Conservation (phyloP, 148 eudicot species). For the Nyssa sinensis region DNA sequence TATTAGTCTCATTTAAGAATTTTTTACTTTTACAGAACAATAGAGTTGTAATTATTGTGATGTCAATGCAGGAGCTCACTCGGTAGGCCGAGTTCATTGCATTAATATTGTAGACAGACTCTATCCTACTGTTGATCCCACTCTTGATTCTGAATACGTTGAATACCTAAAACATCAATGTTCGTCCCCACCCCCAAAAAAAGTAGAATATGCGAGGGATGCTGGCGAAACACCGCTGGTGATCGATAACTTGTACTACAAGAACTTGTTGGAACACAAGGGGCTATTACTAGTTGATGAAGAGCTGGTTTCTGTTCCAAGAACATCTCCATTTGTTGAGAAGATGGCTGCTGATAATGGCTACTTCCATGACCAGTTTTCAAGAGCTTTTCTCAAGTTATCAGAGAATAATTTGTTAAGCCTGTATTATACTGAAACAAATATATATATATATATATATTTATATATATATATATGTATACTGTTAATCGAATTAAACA, state of each 20-base stretch:
- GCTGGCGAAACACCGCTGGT: conserved; percentile 68
- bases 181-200: conserved; percentile 48
- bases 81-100: conserved; percentile 80
- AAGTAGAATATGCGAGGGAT: conserved; percentile 47
- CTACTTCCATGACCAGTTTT: conserved; percentile 65
- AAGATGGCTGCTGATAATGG: conserved; percentile 69
- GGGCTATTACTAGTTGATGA: conserved; percentile 66
- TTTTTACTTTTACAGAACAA: background rate
- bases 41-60: background rate
- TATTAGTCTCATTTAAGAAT: too few species aligned
- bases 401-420: conserved; percentile 85
- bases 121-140: conserved; percentile 72
- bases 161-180: conserved; percentile 66
- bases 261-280: conserved; percentile 49
- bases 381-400: conserved; percentile 49
- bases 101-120: conserved; percentile 56
- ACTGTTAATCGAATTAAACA: too few species aligned
- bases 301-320: conserved; percentile 46
- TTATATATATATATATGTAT: too few species aligned
- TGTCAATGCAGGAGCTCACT: conserved; percentile 65
- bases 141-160: conserved; percentile 52
- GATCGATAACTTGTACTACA: conserved; percentile 68
- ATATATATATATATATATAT: too few species aligned
- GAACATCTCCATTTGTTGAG: conserved; percentile 53
- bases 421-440: too few species aligned